Evolutionary conservation across 2,329 filamentous ascomycete genomes (phyloP).

Genomic region (Diaporthe nobilis): DNA sequence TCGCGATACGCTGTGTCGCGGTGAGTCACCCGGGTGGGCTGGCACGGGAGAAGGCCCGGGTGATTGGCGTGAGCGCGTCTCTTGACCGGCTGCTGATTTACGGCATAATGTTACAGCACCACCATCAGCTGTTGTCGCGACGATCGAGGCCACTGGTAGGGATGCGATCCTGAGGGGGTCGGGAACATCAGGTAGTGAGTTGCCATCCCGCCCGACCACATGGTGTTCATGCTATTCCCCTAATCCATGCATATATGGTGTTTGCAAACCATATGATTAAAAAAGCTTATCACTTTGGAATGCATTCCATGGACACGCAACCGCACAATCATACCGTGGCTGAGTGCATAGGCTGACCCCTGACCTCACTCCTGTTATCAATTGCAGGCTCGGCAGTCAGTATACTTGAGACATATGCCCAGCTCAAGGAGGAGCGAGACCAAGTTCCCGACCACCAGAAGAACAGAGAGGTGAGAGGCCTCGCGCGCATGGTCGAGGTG

Average conservation of each 20-base stretch:
- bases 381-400: conserved; percentile 84
- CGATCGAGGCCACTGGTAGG: conserved; percentile 90
- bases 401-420: conserved; percentile 87
- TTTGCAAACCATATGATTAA: conserved; percentile 3
- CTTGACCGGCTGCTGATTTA: conserved; percentile 32
- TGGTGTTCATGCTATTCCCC: neutral
- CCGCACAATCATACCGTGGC: neutral
- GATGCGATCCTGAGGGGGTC: conserved; percentile 95
- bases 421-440: conserved; percentile 60
- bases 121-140: conserved; percentile 88
- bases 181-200: conserved; percentile 85
- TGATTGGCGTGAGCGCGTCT: conserved; percentile 8
- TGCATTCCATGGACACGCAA: neutral
- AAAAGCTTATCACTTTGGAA: conserved; percentile 24
- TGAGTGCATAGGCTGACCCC: conserved; percentile 16
- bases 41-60: neutral
- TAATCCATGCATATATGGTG: conserved; percentile 11
- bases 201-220: conserved; percentile 37
- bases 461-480: conserved; percentile 78
- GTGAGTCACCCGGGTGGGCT: neutral
- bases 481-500: conserved; percentile 95
- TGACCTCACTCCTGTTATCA: conserved; percentile 20
- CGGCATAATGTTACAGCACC: conserved; percentile 67
- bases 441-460: conserved; percentile 49
- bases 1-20: conserved; percentile 2